Evolutionary conservation across 257 asterid genomes (phyloP).

Genomic region (Nicotiana tabacum): DNA sequence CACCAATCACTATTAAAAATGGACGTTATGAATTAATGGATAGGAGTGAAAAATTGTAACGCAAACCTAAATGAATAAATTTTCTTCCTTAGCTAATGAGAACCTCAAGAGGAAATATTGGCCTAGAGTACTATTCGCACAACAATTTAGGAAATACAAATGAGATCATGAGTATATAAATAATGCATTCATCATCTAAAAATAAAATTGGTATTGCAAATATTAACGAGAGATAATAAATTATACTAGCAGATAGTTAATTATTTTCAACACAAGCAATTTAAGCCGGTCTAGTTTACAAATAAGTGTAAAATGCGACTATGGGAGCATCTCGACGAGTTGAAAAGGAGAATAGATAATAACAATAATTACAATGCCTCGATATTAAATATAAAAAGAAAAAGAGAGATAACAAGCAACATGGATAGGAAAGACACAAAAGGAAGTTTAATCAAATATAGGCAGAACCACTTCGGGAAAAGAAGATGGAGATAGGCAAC

Average conservation of each 20-base stretch:
- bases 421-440: too few relatives aligned
- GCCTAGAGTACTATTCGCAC: neutral
- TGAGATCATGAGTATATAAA: neutral
- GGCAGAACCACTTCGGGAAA: too few relatives aligned
- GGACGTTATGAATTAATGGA: constrained; percentile 5
- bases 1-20: neutral
- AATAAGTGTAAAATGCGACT: too few relatives aligned
- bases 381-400: too few relatives aligned
- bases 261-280: neutral
- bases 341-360: neutral
- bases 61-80: neutral
- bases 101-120: neutral
- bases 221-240: neutral
- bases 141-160: neutral
- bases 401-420: too few relatives aligned
- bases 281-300: too few relatives aligned
- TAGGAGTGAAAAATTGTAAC: neutral
- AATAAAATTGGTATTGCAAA: neutral
- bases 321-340: neutral
- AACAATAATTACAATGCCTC: too few relatives aligned
- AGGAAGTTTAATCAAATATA: too few relatives aligned
- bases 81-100: neutral
- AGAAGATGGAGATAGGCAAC: too few relatives aligned
- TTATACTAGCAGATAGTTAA: too few relatives aligned
- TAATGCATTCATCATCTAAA: neutral